Evolutionary conservation across 257 asterid species (phyloP).

Genomic region (Nicotiana paniculata): DNA sequence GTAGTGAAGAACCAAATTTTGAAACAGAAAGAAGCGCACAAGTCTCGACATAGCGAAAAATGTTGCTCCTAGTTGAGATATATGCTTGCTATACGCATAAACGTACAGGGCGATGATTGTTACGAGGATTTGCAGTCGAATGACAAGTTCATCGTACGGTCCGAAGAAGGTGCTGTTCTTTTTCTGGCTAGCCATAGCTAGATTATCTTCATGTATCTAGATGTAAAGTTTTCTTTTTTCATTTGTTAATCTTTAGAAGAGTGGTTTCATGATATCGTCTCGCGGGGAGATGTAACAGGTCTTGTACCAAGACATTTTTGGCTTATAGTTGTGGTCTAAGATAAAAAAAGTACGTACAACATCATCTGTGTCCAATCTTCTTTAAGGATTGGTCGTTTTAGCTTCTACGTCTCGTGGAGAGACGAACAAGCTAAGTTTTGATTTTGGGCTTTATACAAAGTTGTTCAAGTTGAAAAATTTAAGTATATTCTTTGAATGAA

Average conservation of each 20-base stretch:
- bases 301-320: too few species aligned
- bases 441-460: too few species aligned
- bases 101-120: not conserved
- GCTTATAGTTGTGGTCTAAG: too few species aligned
- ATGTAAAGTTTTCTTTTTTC: not conserved
- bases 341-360: too few species aligned
- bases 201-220: not conserved
- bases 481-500: too few species aligned
- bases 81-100: not conserved
- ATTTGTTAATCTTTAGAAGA: not conserved
- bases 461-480: too few species aligned
- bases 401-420: too few species aligned
- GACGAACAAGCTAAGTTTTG: too few species aligned
- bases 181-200: not conserved
- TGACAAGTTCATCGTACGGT: not conserved
- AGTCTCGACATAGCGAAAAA: conserved; percentile 9
- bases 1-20: conserved; percentile 65
- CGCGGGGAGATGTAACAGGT: not conserved
- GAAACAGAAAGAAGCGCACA: conserved; percentile 36
- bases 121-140: not conserved
- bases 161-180: not conserved
- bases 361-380: too few species aligned
- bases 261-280: not conserved
- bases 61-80: conserved; percentile 48
- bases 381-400: too few species aligned